Evolutionary conservation across 148 eudicot species (phyloP), one percentile per base, ranked within the genome.

Genomic region (Limonium bicolor): DNA sequence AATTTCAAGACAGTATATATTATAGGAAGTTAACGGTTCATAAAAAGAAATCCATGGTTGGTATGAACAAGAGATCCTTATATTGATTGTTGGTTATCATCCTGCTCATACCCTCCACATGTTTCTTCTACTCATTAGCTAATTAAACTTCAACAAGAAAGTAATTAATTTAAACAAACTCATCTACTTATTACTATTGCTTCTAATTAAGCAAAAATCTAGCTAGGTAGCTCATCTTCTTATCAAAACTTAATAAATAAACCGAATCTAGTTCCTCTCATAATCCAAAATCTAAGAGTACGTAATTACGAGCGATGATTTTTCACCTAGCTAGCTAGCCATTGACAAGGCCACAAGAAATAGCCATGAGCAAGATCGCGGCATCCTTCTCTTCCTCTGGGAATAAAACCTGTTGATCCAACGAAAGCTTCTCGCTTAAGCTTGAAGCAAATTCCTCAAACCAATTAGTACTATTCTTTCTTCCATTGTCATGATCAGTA

Each of bases 311-410:
- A 1, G 3, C 10, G 10, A 29, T 29, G 33, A 7, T 7, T 12
- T 29, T 1, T 2, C 3, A 7, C 33, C 5, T 22, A 22, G 9
- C 6, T 22, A 0, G 21, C 48, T 24, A 67, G 34, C 71, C 80
- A 50, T 67, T 73, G 62, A 67, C 68, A 26, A 69, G 65, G 55
- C 70, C 88, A 59, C 63, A 72, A 53, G 88, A 80, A 50, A 80
- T 25, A 52, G 88, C 88, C 88, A 80, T 80, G 14, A 80, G 76
- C n/a, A 80, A 53, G 35, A 80, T 76, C 5, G 88, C 88, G 17
- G 88, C 88, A 37, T 80, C 83, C 60, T 75, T 76, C 58, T 76
- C 83, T 23, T 80, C 88, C 41, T 72, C 71, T 2, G 83, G 83
- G 50, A 80, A 76, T n/a, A n/a, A n/a, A 19, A 76, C 74, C 17